A percentile compares a stretch with the other conserved stretches of the same genome.
These are phyloP conservation scores for Hyaloperonospora brassicae DNA, from an alignment of 352 stramenopile species.

Conservation along the genomic window DNA sequence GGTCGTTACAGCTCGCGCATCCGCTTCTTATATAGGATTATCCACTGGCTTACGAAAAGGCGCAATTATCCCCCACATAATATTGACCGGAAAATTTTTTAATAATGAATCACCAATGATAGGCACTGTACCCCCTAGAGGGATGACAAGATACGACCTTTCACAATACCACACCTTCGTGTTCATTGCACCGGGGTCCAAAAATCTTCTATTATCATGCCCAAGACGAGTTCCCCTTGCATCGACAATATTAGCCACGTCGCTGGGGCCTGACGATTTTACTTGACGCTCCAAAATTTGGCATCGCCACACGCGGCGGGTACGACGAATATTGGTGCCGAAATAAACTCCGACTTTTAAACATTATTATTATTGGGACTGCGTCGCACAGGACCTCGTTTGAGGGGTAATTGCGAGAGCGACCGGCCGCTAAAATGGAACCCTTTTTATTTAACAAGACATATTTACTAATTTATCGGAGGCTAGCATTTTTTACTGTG, in stretches of 20 bases:
- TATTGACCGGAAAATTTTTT: background rate
- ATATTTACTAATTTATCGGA: no score
- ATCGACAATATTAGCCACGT: background rate
- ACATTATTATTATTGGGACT: no score
- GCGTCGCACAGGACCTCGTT: no score
- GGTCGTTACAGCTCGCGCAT: background rate
- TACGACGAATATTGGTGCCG: no score
- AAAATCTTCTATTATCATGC: background rate
- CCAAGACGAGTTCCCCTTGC: background rate
- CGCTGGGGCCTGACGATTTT: background rate
- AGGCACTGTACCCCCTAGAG: background rate
- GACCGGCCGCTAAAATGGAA: no score
- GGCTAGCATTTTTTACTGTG: no score
- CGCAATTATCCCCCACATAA: no score
- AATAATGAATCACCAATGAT: background rate
- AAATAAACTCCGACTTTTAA: no score
- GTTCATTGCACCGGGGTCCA: background rate
- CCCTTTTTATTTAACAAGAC: no score
- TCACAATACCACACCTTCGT: background rate
- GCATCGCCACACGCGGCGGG: background rate
- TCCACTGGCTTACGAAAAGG: background rate
- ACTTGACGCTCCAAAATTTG: background rate
- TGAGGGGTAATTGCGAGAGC: no score
- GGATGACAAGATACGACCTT: no score
- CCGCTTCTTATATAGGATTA: background rate